phyloP scores from a whole-genome alignment of 2,329 filamentous ascomycete species.

The Hypocrella siamensis region DNA sequence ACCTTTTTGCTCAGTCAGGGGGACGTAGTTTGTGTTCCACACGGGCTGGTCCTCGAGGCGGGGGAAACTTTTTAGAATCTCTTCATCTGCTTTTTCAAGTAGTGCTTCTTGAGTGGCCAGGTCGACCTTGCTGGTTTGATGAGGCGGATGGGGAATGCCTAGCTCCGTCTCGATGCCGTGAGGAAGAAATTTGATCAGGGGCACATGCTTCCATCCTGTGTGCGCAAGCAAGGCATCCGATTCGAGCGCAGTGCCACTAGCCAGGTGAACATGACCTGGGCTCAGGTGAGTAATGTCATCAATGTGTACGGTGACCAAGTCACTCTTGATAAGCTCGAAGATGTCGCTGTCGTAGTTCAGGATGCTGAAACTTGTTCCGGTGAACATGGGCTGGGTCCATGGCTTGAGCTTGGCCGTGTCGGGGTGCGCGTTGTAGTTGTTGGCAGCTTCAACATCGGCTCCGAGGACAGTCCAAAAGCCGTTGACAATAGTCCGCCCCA shows the following conservation, averaged over 20 bases:
- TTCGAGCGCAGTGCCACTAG: conserved; percentile 27
- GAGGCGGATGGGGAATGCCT: conserved; percentile 27
- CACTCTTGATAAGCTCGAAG: conserved; percentile 36
- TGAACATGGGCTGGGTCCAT: conserved; percentile 34
- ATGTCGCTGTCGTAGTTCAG: conserved; percentile 43
- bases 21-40: conserved; percentile 27
- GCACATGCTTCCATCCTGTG: conserved; percentile 42
- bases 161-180: conserved; percentile 27
- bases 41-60: conserved; percentile 35
- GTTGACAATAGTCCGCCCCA: conserved; percentile 39
- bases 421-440: conserved; percentile 37
- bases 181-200: conserved; percentile 35
- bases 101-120: background rate
- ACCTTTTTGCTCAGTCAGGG: conserved; percentile 23
- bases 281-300: conserved; percentile 32
- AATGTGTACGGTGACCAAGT: conserved; percentile 35
- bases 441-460: conserved; percentile 36
- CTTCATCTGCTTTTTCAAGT: conserved; percentile 29
- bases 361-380: conserved; percentile 39
- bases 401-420: conserved; percentile 38
- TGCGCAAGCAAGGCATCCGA: conserved; percentile 37
- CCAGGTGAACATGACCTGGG: conserved; percentile 30
- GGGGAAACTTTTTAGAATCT: conserved; percentile 38
- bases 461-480: conserved; percentile 42
- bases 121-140: background rate